Conservation (phyloP, 1,284 basidiomycete genomes). For the Blastosporella zonata region DNA sequence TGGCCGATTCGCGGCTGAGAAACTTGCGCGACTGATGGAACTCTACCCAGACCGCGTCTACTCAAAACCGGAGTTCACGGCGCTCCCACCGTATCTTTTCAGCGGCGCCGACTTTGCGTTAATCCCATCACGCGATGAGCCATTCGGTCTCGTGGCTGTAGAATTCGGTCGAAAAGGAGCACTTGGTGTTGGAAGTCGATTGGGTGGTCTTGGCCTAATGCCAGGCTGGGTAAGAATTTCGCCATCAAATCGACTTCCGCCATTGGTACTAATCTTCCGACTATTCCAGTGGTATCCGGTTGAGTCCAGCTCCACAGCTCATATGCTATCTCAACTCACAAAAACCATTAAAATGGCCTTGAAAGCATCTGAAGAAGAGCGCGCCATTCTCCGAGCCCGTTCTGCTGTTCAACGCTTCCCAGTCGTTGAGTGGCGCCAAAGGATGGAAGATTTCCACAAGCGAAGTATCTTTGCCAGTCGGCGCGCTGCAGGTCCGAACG, state of each 20-base stretch:
- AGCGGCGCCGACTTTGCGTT: constrained; percentile 92
- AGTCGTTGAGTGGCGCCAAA: constrained; percentile 93
- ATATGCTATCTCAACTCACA: constrained; percentile 92
- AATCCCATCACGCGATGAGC: constrained; percentile 92
- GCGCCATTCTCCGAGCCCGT: constrained; percentile 86
- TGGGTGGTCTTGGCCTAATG: constrained; percentile 93
- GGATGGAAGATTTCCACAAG: constrained; percentile 90
- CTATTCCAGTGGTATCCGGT: constrained; percentile 85
- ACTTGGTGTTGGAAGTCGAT: constrained; percentile 87
- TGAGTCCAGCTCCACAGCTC: constrained; percentile 84
- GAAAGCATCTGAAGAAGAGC: constrained; percentile 86
- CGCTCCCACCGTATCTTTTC: constrained; percentile 89
- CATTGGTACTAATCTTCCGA: neutral
- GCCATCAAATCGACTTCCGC: constrained; percentile 15
- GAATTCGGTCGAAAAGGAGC: constrained; percentile 95
- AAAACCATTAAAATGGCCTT: constrained; percentile 93
- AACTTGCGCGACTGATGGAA: constrained; percentile 88
- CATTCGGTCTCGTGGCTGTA: constrained; percentile 91
- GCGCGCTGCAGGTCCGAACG: constrained; percentile 62
- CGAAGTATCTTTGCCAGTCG: constrained; percentile 79
- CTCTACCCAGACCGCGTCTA: constrained; percentile 89
- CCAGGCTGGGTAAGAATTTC: constrained; percentile 82
- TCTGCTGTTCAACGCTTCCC: constrained; percentile 95
- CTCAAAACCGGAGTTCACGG: constrained; percentile 93
- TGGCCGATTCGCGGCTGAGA: constrained; percentile 91